These are phyloP conservation scores for Stephania cephalantha DNA, from an alignment of 164 flowering plant genomes.

Conservation along the genomic window DNA sequence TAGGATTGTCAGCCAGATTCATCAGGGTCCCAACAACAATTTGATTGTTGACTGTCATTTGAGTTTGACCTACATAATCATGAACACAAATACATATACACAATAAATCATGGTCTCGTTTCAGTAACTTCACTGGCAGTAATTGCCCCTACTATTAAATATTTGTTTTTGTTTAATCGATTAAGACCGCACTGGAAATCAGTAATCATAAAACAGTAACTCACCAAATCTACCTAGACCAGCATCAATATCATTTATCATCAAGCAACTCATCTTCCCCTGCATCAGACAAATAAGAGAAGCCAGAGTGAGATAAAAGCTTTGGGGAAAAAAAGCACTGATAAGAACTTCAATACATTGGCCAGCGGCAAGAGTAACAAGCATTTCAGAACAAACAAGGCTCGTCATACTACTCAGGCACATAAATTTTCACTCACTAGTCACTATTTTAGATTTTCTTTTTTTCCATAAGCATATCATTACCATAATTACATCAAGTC, in stretches of 20 bases:
- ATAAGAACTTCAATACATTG: neutral
- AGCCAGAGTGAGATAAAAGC: conserved; percentile 5
- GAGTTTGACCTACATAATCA: conserved; percentile 64
- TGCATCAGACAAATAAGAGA: conserved; percentile 23
- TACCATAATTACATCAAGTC: neutral
- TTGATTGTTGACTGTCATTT: conserved; percentile 96
- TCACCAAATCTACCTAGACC: conserved; percentile 95
- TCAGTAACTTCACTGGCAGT: neutral
- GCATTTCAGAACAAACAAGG: neutral
- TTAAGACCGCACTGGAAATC: neutral
- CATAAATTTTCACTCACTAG: neutral
- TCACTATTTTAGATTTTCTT: neutral
- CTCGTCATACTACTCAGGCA: neutral
- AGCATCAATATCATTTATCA: conserved; percentile 96
- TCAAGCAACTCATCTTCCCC: conserved; percentile 94
- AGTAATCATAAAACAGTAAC: conserved; percentile 11
- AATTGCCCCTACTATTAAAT: neutral
- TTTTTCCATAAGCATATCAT: neutral
- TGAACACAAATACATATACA: neutral
- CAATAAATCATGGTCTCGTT: neutral
- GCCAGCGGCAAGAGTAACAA: neutral
- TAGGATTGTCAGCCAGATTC: conserved; percentile 93
- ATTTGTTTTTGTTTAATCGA: neutral
- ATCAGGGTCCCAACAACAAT: conserved; percentile 90
- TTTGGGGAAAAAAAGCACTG: neutral